These are phyloP conservation scores for Mortierella sp. DNA, from an alignment of 371 early-diverging fungal genomes.

Conservation along the genomic window DNA sequence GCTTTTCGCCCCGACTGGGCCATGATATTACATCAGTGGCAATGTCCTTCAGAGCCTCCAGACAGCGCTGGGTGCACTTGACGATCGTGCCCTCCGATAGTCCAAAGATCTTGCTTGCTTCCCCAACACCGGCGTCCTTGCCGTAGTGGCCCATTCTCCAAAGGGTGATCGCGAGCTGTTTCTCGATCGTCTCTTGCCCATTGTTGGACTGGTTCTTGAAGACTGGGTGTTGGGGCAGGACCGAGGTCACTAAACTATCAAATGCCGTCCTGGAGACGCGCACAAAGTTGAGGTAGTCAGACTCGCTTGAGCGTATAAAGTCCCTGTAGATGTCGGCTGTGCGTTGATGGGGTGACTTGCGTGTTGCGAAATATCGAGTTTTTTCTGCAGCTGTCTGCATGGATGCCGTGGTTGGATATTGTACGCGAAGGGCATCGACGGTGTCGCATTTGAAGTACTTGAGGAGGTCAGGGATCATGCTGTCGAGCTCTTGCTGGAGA, in stretches of 20 bases:
- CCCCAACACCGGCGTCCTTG: constrained; percentile 29
- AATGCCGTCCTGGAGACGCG: constrained; percentile 31
- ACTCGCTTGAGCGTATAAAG: constrained; percentile 13
- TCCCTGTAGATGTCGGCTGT: constrained; percentile 22
- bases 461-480: constrained; percentile 9
- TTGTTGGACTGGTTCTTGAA: constrained; percentile 35
- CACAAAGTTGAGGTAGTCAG: constrained; percentile 33
- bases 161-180: constrained; percentile 41
- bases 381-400: constrained; percentile 29
- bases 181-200: constrained; percentile 30
- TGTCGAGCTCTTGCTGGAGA: constrained; percentile 10
- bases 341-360: constrained; percentile 8
- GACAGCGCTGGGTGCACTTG: constrained; percentile 40
- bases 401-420: constrained; percentile 20
- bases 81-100: constrained; percentile 43
- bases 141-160: constrained; percentile 46
- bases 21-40: constrained; percentile 34
- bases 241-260: constrained; percentile 24
- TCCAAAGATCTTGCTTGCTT: constrained; percentile 36
- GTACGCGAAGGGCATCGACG: background rate
- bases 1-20: constrained; percentile 24
- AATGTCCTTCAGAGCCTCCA: constrained; percentile 33
- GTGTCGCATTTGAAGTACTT: constrained; percentile 21
- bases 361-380: constrained; percentile 27
- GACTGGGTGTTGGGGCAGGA: constrained; percentile 22